phyloP scores from a whole-genome alignment of 116 monocot genomes.

The Phalaenopsis hybrid region DNA sequence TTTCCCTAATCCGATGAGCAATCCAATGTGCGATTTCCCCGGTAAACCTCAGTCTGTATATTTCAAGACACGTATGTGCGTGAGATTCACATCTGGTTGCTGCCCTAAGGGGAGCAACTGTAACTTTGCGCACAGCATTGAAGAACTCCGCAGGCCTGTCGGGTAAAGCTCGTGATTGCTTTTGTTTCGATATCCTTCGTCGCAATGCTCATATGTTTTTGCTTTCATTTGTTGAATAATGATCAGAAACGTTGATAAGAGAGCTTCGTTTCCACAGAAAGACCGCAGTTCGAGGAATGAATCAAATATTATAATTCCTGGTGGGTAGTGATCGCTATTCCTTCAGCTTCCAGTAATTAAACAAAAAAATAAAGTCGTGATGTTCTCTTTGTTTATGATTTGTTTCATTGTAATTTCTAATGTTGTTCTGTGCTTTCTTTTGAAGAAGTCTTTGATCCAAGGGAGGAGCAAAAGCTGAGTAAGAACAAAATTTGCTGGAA shows the following conservation, averaged over 20 bases:
- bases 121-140: constrained; percentile 19
- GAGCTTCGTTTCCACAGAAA: no score
- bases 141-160: constrained; percentile 9
- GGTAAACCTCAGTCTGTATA: not conserved
- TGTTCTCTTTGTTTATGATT: not conserved
- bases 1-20: not conserved
- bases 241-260: not conserved
- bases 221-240: not conserved
- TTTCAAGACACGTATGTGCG: constrained; percentile 21
- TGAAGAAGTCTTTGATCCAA: not conserved
- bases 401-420: not conserved
- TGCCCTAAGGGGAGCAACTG: constrained; percentile 19
- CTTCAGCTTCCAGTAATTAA: not conserved
- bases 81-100: constrained; percentile 6
- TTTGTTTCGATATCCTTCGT: not conserved
- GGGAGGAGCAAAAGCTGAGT: not conserved
- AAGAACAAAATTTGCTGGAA: constrained; percentile 31
- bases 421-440: not conserved
- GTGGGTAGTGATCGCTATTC: not conserved
- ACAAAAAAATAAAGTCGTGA: no score
- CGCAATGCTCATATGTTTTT: not conserved
- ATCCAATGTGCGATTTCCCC: not conserved
- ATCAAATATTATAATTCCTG: not conserved
- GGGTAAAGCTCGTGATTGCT: not conserved
- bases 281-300: not conserved